Conservation (phyloP, 108 stramenopile species). For the Cyclotella kingstonii region DNA sequence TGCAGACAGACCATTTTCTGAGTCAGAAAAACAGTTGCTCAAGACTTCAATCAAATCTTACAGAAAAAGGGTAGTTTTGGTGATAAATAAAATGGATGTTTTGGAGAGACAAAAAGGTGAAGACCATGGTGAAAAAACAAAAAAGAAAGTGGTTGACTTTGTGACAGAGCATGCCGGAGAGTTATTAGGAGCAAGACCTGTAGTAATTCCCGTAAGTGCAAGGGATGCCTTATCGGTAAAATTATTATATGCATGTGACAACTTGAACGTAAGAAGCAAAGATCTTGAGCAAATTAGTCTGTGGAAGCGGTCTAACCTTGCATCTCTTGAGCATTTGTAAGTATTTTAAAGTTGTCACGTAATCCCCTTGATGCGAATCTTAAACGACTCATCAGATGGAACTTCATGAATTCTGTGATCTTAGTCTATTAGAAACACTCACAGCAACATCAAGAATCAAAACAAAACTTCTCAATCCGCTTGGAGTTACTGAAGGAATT, state of each 20-base stretch:
- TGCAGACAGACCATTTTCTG: slow-evolving; percentile 83
- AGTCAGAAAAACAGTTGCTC: slow-evolving; percentile 61
- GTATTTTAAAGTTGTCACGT: too few species aligned
- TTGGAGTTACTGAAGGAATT: slow-evolving; percentile 75
- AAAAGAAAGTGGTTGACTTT: slow-evolving; percentile 67
- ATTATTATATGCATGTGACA: slow-evolving; percentile 32
- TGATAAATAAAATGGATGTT: slow-evolving; percentile 89
- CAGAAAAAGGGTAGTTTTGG: slow-evolving; percentile 70
- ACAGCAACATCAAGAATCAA: slow-evolving; percentile 71
- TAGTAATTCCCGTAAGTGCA: slow-evolving; percentile 72
- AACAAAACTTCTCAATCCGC: slow-evolving; percentile 75
- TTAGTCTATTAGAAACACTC: slow-evolving; percentile 59
- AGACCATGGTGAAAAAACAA: slow-evolving; percentile 58
- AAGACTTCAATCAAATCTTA: slow-evolving; percentile 60
- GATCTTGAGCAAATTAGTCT: slow-evolving; percentile 12
- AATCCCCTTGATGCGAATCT: too few species aligned
- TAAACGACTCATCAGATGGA: too few species aligned
- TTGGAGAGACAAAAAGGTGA: slow-evolving; percentile 58
- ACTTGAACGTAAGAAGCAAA: background rate
- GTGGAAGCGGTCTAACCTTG: slow-evolving; percentile 70
- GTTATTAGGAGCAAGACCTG: slow-evolving; percentile 66
- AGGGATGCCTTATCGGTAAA: slow-evolving; percentile 72
- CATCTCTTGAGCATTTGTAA: slow-evolving; percentile 57
- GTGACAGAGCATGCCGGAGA: slow-evolving; percentile 71
- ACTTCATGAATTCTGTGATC: background rate